Base-by-base conservation (phyloP, 192 early-diverging fungal genomes). In the Diversispora epigaea region DNA sequence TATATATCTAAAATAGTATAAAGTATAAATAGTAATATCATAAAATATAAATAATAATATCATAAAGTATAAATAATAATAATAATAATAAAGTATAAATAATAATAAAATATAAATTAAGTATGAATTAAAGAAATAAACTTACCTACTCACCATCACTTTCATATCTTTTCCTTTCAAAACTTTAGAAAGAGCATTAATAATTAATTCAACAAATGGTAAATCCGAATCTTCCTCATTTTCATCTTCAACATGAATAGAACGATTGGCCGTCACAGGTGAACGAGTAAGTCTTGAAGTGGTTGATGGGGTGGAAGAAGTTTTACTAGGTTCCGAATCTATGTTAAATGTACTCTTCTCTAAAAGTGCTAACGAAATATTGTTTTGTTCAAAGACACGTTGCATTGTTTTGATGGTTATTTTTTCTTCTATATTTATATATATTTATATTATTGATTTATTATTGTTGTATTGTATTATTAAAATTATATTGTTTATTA, bases 121-220 rank as follows among this genome's bases (percentile, higher is more conserved):
- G n/a, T 10, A 25, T 25, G 22, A 60, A 58, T 32, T 19, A 60
- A 12, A 9, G 21, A 9, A 15, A 11, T 3, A 52, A 52, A 3
- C 39, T 63, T 63, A 63, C 61, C 17, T 63, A 39, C 39, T 11
- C 7, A 63, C 12, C 39, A 63, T 40, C 61, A 6, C 40, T 14
- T 43, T 63, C 32, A 63, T 63, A 17, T 63, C 61, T 43, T 63
- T 63, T 6, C 61, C 61, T 22, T 63, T 63, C 12, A 63, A 40
- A 40, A 41, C 17, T 63, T 63, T 63, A 40, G 61, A 22, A 63
- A 63, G 61, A 6, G 39, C 61, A 15, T 43, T 63, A 43, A 43
- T 15, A 41, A 40, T 39, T 15, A 63, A 22, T 17, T 63, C 61
- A 40, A 63, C 39, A 43, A 63, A 50, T 50, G 49, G 14, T 5